Conservation (phyloP, 768 basidiomycete species). For the Podaxis sp. region DNA sequence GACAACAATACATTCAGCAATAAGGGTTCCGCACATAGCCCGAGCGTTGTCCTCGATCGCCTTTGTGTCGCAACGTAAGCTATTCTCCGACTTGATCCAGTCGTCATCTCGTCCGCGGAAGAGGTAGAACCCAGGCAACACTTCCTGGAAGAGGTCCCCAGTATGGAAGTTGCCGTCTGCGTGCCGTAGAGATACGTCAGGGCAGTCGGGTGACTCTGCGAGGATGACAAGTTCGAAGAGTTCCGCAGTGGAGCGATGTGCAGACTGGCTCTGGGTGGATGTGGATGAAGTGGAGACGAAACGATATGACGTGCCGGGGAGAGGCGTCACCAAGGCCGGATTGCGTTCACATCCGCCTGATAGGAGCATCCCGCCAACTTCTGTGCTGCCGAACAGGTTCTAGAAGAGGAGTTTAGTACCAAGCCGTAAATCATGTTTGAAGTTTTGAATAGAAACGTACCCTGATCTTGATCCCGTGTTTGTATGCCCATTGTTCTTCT, state of each 20-base stretch:
- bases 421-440: constrained; percentile 16
- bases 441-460: constrained; percentile 38
- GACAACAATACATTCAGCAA: constrained; percentile 76
- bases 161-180: constrained; percentile 77
- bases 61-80: constrained; percentile 77
- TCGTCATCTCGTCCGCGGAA: constrained; percentile 78
- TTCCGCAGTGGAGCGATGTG: constrained; percentile 53
- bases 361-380: constrained; percentile 71
- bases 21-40: constrained; percentile 59
- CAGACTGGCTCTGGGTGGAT: constrained; percentile 39
- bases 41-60: constrained; percentile 80
- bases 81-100: constrained; percentile 83
- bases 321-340: constrained; percentile 50
- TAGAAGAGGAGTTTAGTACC: constrained; percentile 32
- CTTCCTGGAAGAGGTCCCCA: constrained; percentile 77
- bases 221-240: constrained; percentile 72
- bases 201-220: constrained; percentile 67
- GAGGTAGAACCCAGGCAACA: constrained; percentile 54
- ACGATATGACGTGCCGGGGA: constrained; percentile 66
- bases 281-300: constrained; percentile 51
- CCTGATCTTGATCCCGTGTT: constrained; percentile 61
- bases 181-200: constrained; percentile 54
- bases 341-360: constrained; percentile 56
- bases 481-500: constrained; percentile 70
- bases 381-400: constrained; percentile 83